These are phyloP conservation scores for Aspergillus pseudoviridinutans DNA, from an alignment of 2,329 filamentous ascomycete genomes.

Conservation along the genomic window DNA sequence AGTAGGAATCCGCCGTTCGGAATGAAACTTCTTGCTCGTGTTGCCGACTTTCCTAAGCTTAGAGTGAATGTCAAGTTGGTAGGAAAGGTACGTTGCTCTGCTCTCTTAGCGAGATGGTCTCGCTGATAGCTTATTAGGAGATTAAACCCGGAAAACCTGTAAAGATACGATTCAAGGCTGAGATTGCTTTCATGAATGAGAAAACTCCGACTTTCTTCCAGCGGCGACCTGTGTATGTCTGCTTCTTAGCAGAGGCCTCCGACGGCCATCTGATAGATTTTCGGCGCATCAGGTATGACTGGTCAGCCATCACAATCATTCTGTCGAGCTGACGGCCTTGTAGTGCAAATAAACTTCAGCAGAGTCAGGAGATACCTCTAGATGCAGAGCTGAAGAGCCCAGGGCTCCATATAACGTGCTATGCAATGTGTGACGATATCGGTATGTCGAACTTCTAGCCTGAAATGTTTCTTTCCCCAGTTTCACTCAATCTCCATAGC, in stretches of 20 bases:
- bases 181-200: slow-evolving; percentile 69
- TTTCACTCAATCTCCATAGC: slow-evolving; percentile 36
- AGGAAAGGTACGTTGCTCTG: slow-evolving; percentile 40
- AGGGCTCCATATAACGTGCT: slow-evolving; percentile 60
- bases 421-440: slow-evolving; percentile 81
- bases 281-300: slow-evolving; percentile 51
- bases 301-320: slow-evolving; percentile 16
- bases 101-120: slow-evolving; percentile 18
- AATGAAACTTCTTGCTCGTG: slow-evolving; percentile 58
- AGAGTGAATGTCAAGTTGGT: slow-evolving; percentile 52
- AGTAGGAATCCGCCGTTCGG: slow-evolving; percentile 83
- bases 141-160: slow-evolving; percentile 41
- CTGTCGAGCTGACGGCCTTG: slow-evolving; percentile 7
- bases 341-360: slow-evolving; percentile 63
- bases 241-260: slow-evolving; percentile 68
- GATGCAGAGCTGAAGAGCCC: slow-evolving; percentile 52
- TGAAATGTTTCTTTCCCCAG: neutral
- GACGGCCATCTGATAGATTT: slow-evolving; percentile 69
- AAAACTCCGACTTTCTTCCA: slow-evolving; percentile 59
- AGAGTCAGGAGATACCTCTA: slow-evolving; percentile 58
- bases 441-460: slow-evolving; percentile 40
- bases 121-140: slow-evolving; percentile 23
- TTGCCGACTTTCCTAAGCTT: slow-evolving; percentile 69
- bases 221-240: slow-evolving; percentile 63
- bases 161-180: slow-evolving; percentile 60